These are phyloP conservation scores for Alternaria sp. DNA, from an alignment of 2,329 filamentous ascomycete genomes.

Conservation along the genomic window DNA sequence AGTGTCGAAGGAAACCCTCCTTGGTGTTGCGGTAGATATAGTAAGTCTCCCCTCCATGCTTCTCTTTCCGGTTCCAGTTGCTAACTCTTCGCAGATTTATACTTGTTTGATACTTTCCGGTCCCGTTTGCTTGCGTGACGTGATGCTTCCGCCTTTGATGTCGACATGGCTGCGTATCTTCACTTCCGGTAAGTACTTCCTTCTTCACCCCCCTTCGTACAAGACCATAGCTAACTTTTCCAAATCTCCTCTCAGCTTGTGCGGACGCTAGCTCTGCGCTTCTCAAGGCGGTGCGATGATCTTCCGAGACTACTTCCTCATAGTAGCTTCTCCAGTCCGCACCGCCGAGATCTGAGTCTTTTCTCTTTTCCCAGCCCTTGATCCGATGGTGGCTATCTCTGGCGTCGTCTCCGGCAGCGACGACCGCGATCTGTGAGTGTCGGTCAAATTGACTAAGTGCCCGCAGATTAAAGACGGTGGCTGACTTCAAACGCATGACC, in stretches of 20 bases:
- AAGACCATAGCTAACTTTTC: background rate
- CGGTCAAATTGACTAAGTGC: background rate
- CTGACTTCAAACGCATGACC: background rate
- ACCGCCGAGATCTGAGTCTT: background rate
- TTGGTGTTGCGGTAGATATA: background rate
- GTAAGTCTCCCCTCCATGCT: background rate
- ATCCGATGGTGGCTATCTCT: background rate
- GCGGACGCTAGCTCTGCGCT: no score
- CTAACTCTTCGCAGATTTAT: background rate
- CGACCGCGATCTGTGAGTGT: background rate
- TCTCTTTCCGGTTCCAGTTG: background rate
- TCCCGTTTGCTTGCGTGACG: background rate
- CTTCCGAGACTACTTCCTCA: background rate
- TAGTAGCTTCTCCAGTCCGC: background rate
- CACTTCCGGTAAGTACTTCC: background rate
- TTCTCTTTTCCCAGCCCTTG: background rate
- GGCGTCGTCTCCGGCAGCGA: background rate
- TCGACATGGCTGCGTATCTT: background rate
- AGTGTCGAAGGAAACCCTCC: background rate
- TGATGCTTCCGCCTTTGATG: background rate
- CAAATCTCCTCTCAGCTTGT: background rate
- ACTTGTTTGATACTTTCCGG: background rate
- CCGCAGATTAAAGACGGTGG: background rate
- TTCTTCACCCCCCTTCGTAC: background rate
- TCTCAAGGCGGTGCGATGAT: background rate